phyloP scores from a whole-genome alignment of 2,329 filamentous ascomycete genomes.

The Aspergillus puulaauensis region DNA sequence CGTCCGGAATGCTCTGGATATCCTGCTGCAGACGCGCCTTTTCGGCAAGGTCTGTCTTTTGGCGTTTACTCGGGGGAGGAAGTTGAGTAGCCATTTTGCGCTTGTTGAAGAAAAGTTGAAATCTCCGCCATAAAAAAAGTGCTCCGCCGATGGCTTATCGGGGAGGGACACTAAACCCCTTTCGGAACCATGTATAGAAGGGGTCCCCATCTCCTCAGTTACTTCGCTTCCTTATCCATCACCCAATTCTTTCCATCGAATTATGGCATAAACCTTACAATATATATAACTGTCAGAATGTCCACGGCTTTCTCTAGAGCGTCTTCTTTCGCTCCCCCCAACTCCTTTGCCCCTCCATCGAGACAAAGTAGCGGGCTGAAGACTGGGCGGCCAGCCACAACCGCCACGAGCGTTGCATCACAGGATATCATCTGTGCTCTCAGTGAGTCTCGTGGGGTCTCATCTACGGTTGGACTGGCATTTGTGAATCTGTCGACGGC shows the following conservation, averaged over 20 bases:
- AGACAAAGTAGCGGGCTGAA: constrained; percentile 46
- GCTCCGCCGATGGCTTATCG: constrained; percentile 17
- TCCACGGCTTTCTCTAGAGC: constrained; percentile 4
- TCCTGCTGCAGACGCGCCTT: constrained; percentile 73
- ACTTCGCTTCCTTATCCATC: neutral
- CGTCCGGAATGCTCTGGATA: constrained; percentile 63
- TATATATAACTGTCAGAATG: neutral
- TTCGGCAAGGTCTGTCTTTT: constrained; percentile 73
- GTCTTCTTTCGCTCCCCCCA: constrained; percentile 4
- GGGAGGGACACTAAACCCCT: constrained; percentile 20
- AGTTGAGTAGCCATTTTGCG: constrained; percentile 71
- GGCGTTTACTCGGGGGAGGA: constrained; percentile 85
- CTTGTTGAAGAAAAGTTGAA: constrained; percentile 11
- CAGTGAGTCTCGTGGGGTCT: constrained; percentile 81
- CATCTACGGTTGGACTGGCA: constrained; percentile 79
- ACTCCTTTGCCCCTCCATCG: constrained; percentile 24
- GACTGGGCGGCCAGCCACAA: constrained; percentile 54
- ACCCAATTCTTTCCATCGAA: too few relatives aligned
- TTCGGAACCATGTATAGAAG: constrained; percentile 17
- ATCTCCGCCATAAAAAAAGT: constrained; percentile 16
- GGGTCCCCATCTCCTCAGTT: neutral
- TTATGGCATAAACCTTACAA: too few relatives aligned
- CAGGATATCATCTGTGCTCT: constrained; percentile 85
- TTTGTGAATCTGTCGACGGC: constrained; percentile 85
- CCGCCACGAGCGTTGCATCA: constrained; percentile 54